These are phyloP conservation scores for Chaetomium cochliodes DNA, from an alignment of 495 filamentous ascomycete genomes.

Conservation along the genomic window DNA sequence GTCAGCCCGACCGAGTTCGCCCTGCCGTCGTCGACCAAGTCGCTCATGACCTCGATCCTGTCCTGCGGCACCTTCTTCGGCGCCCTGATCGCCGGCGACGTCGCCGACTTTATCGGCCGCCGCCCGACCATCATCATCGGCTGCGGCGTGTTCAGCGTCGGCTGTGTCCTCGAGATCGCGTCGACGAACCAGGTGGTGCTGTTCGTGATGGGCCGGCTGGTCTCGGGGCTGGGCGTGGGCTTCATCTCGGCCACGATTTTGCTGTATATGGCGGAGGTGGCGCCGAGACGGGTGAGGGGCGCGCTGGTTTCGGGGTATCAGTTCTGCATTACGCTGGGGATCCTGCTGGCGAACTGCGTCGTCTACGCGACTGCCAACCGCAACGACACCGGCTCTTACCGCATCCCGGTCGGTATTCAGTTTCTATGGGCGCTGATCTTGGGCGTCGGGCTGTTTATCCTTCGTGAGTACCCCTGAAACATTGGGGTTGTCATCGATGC, in stretches of 20 bases:
- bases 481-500: neutral
- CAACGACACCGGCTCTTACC: constrained; percentile 64
- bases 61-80: constrained; percentile 76
- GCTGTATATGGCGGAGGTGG: constrained; percentile 70
- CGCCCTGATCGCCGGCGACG: constrained; percentile 64
- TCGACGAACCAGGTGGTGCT: constrained; percentile 39
- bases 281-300: constrained; percentile 65
- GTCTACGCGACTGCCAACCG: constrained; percentile 65
- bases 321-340: constrained; percentile 72
- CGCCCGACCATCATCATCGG: constrained; percentile 65
- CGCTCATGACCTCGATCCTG: constrained; percentile 70
- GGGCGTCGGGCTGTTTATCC: constrained; percentile 57
- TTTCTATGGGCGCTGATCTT: constrained; percentile 69
- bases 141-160: constrained; percentile 61
- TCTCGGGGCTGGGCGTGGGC: constrained; percentile 70
- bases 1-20: constrained; percentile 33
- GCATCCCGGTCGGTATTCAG: constrained; percentile 69
- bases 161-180: constrained; percentile 60
- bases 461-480: constrained; percentile 38
- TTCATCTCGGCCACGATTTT: constrained; percentile 72
- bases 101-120: constrained; percentile 68
- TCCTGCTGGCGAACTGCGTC: constrained; percentile 70
- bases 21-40: constrained; percentile 48
- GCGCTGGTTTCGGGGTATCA: constrained; percentile 74
- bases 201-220: constrained; percentile 64